Evolutionary conservation across 257 asterid species (phyloP), one percentile per base, ranked within the genome.

Genomic region (Handroanthus guayacan): DNA sequence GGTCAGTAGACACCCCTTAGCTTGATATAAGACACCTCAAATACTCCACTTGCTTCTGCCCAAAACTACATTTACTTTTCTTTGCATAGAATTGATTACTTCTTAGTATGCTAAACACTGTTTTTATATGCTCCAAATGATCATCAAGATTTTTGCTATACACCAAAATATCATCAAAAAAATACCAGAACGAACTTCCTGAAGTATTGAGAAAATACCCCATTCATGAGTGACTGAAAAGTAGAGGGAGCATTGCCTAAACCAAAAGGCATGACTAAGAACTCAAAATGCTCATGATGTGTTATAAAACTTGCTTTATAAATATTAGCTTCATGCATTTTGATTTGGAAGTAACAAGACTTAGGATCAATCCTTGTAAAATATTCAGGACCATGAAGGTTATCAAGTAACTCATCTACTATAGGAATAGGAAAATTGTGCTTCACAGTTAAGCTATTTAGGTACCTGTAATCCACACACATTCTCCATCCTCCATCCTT

Each of bases 11-110:
- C 0, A 79, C 80, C 0, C 76, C 71, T 0, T 58, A n/a, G 0
- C 3, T 9, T 2, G 66, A 12, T 0, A 79, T 47, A 0, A 79
- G 11, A 41, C 69, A 78, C 0, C 78, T 81, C 0, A 69, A 17
- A 13, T 34, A 80, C 14, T 25, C 48, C 0, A 80, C 18, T 0
- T 36, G 11, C 3, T 5, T 0, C 11, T 60, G 72, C 1, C 47
- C 79, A 72, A 77, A 77, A 3, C 3, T 9, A 12, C 70, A 81
- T 17, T 81, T 78, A 0, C 45, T 8, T 3, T 8, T 18, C 17
- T 78, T 77, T 5, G 62, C 80, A 77, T 10, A 81, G 0, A 66
- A 48, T 2, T 9, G 1, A n/a, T 72, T 3, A 1, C n/a, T 43
- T 17, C 20, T 2, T n/a, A 66, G 13, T 1, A 41, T 9, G 0